A percentile compares a stretch with the other conserved stretches of the same genome.
phyloP scores from a whole-genome alignment of 371 early-diverging fungal species.

The Vittaforma corneae region DNA sequence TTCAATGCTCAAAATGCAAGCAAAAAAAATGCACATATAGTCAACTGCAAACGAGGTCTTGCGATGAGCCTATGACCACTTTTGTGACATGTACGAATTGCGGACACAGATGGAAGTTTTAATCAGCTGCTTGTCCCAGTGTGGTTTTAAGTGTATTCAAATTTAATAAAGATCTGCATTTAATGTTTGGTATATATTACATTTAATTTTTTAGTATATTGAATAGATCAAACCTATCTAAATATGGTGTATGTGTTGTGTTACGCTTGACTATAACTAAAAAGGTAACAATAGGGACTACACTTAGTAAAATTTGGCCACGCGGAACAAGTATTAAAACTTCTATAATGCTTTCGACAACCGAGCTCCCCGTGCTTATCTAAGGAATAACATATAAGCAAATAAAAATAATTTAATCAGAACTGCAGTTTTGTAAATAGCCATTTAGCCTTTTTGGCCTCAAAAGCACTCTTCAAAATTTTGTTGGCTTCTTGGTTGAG shows the following conservation, averaged over 20 bases:
- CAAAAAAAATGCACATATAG: slow-evolving; percentile 58
- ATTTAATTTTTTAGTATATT: neutral
- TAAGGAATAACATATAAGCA: no score
- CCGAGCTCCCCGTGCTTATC: no score
- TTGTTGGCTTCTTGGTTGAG: slow-evolving; percentile 39
- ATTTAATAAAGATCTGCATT: slow-evolving; percentile 1
- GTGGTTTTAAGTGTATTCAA: neutral
- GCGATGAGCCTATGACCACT: slow-evolving; percentile 61
- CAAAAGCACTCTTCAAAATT: slow-evolving; percentile 39
- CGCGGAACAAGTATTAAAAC: no score
- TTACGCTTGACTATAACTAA: no score
- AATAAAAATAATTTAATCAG: slow-evolving; percentile 45
- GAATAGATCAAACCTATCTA: neutral
- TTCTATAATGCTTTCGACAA: no score
- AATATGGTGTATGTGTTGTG: no score
- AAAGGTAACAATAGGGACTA: no score
- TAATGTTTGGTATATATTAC: neutral
- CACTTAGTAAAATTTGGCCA: no score
- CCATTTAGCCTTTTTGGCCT: slow-evolving; percentile 41
- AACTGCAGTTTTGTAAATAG: slow-evolving; percentile 51
- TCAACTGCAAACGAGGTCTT: slow-evolving; percentile 60
- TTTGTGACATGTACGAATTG: slow-evolving; percentile 57
- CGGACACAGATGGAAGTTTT: slow-evolving; percentile 59
- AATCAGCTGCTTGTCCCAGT: neutral
- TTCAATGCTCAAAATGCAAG: slow-evolving; percentile 58